Evolutionary conservation across 1,284 basidiomycete genomes (phyloP).

Genomic region (Cutaneotrichosporon mucoides): DNA sequence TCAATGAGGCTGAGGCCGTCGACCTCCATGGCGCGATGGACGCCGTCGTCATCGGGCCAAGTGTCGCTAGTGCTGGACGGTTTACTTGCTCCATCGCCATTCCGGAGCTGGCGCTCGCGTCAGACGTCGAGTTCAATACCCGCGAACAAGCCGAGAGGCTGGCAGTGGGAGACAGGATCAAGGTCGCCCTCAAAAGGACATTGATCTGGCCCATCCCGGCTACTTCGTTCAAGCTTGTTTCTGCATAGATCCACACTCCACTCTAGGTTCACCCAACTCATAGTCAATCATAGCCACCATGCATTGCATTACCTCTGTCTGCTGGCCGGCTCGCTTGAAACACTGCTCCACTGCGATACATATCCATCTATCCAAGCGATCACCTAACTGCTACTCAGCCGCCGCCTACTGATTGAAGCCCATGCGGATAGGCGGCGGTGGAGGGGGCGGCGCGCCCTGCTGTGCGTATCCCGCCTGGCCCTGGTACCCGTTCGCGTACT

Average conservation of each 20-base stretch:
- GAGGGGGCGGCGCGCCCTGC: conserved; percentile 27
- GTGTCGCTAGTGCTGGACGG: neutral
- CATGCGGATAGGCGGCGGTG: conserved; percentile 42
- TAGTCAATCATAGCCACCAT: conserved; percentile 3
- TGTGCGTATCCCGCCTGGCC: conserved; percentile 2
- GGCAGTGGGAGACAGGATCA: conserved; percentile 30
- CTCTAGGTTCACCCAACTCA: neutral
- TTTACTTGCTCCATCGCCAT: neutral
- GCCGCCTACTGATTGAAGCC: conserved; percentile 30
- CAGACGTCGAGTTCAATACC: neutral
- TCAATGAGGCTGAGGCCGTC: neutral
- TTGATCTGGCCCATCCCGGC: conserved; percentile 29
- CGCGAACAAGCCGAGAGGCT: neutral
- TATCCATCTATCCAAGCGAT: too few species aligned
- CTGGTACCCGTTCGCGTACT: conserved; percentile 1
- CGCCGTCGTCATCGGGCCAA: neutral
- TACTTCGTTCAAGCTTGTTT: neutral
- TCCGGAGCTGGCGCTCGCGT: neutral
- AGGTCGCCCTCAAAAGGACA: conserved; percentile 16
- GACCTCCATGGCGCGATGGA: conserved; percentile 1
- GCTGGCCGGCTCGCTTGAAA: too few species aligned
- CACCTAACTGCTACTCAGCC: too few species aligned
- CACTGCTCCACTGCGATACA: too few species aligned
- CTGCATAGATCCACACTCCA: too few species aligned
- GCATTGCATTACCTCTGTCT: too few species aligned